phyloP scores from a whole-genome alignment of 129 eudicot genomes.

The Helichrysum umbraculigerum region DNA sequence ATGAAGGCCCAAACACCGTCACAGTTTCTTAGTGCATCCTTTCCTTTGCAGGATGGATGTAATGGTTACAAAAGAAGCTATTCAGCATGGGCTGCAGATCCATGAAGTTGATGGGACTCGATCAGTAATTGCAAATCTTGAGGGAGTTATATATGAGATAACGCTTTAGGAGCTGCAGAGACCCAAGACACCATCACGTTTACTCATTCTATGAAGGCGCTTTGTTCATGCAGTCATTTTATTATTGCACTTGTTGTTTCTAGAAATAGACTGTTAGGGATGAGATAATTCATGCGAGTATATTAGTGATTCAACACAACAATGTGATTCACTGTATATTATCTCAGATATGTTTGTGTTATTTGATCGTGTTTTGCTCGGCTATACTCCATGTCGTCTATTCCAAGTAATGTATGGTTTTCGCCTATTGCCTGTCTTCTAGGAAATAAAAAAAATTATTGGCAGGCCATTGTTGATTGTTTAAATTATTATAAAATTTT shows the following conservation, averaged over 20 bases:
- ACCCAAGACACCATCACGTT: neutral
- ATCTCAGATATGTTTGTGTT: neutral
- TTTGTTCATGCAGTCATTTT: neutral
- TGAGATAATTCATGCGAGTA: neutral
- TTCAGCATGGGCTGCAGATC: constrained; percentile 58
- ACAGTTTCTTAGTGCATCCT: neutral
- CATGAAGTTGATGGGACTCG: constrained; percentile 75
- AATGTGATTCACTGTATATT: neutral
- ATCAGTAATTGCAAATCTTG: constrained; percentile 49
- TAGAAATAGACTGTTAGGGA: neutral
- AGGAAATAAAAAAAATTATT: no score
- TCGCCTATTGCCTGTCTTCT: no score
- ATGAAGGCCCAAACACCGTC: neutral
- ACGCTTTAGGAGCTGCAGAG: constrained; percentile 27
- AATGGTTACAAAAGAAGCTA: constrained; percentile 69
- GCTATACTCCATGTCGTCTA: no score
- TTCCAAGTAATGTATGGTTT: no score
- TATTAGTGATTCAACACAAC: neutral
- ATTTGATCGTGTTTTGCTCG: no score
- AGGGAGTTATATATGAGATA: constrained; percentile 79
- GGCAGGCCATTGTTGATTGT: neutral
- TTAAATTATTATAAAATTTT: no score
- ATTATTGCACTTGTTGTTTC: neutral
- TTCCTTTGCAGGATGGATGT: constrained; percentile 69
- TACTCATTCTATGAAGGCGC: neutral